phyloP scores from a whole-genome alignment of 2,329 filamentous ascomycete species.

The Aspergillus flavus region DNA sequence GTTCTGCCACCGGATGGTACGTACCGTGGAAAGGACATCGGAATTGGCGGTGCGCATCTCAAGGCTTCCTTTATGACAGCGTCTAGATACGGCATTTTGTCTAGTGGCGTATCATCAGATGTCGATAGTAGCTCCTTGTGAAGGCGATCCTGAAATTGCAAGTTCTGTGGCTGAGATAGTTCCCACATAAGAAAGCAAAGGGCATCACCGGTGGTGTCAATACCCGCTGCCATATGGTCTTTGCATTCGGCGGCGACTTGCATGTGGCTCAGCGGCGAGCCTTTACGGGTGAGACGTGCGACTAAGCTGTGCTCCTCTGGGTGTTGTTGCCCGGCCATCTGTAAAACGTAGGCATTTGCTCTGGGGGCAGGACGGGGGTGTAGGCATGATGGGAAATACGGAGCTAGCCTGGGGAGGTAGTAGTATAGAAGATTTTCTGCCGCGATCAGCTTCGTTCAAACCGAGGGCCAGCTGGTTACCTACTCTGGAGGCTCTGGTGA shows the following conservation, averaged over 20 bases:
- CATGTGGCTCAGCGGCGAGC: slow-evolving; percentile 50
- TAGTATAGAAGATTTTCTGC: slow-evolving; percentile 62
- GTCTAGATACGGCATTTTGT: slow-evolving; percentile 59
- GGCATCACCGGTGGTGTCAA: slow-evolving; percentile 71
- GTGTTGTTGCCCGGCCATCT: slow-evolving; percentile 51
- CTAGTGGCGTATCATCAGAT: slow-evolving; percentile 37
- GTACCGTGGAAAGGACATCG: slow-evolving; percentile 54
- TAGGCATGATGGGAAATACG: slow-evolving; percentile 50
- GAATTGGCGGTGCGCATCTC: slow-evolving; percentile 58
- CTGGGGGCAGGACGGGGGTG: slow-evolving; percentile 61
- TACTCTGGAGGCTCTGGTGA: slow-evolving; percentile 68
- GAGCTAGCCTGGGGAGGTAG: slow-evolving; percentile 58
- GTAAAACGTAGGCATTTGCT: slow-evolving; percentile 61
- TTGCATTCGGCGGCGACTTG: slow-evolving; percentile 69
- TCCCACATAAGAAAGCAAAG: slow-evolving; percentile 74
- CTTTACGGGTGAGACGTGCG: slow-evolving; percentile 60
- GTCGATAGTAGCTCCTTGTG: slow-evolving; percentile 55
- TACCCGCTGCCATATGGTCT: slow-evolving; percentile 72
- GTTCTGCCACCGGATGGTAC: slow-evolving; percentile 41
- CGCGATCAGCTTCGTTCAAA: slow-evolving; percentile 4
- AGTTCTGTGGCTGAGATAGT: slow-evolving; percentile 62
- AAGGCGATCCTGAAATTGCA: slow-evolving; percentile 55
- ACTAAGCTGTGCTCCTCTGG: slow-evolving; percentile 60
- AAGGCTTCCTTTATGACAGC: slow-evolving; percentile 65
- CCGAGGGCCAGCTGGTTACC: slow-evolving; percentile 24